Evolutionary conservation across 495 filamentous ascomycete genomes (phyloP).

Genomic region (Trichoderma gamsii): DNA sequence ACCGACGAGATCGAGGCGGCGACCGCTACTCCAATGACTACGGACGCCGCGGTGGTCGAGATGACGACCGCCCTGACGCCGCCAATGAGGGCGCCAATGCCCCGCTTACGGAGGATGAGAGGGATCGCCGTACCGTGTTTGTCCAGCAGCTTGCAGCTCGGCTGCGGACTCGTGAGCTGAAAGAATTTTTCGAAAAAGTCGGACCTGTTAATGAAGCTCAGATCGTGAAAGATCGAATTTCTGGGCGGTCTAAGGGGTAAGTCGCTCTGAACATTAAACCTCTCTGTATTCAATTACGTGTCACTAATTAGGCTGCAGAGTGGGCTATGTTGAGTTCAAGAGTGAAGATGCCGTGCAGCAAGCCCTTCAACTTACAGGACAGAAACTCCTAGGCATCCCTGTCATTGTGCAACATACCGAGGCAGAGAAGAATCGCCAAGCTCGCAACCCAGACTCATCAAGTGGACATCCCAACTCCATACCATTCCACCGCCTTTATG

Average conservation of each 20-base stretch:
- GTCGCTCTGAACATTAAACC: slow-evolving; percentile 25
- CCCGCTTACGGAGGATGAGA: slow-evolving; percentile 87
- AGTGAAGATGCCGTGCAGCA: slow-evolving; percentile 87
- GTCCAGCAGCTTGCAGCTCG: slow-evolving; percentile 95
- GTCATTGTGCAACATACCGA: slow-evolving; percentile 98
- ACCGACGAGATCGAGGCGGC: slow-evolving; percentile 34
- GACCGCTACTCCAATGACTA: slow-evolving; percentile 38
- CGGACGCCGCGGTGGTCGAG: slow-evolving; percentile 47
- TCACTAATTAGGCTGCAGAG: slow-evolving; percentile 53
- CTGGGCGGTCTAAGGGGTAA: slow-evolving; percentile 95
- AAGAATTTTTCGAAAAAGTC: slow-evolving; percentile 92
- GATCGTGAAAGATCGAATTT: slow-evolving; percentile 98
- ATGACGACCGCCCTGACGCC: slow-evolving; percentile 45
- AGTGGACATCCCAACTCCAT: slow-evolving; percentile 61
- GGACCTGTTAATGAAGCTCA: slow-evolving; percentile 96
- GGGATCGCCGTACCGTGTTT: slow-evolving; percentile 93
- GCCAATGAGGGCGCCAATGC: slow-evolving; percentile 45
- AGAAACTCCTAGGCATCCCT: slow-evolving; percentile 96
- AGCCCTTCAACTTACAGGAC: slow-evolving; percentile 97
- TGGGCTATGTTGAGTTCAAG: slow-evolving; percentile 99
- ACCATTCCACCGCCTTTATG: slow-evolving; percentile 97
- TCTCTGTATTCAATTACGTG: not conserved
- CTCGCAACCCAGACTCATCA: slow-evolving; percentile 69
- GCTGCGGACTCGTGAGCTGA: slow-evolving; percentile 84
- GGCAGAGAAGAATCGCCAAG: slow-evolving; percentile 98